These are phyloP conservation scores for Tillandsia fasciculata DNA, from an alignment of 176 grass and related monocot species.

Conservation along the genomic window DNA sequence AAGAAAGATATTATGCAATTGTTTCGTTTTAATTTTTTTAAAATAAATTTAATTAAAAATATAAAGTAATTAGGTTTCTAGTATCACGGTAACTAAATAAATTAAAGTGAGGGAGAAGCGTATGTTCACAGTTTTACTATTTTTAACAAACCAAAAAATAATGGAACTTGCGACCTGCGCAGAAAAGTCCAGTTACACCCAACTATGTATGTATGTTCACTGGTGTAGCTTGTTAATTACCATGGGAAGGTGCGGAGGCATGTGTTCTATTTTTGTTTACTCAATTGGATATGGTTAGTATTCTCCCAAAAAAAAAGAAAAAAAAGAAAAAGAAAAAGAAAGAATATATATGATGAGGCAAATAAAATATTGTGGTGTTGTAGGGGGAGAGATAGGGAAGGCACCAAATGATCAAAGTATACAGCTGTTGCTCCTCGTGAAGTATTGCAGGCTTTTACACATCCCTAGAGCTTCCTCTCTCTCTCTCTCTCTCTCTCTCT, in stretches of 20 bases:
- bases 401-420: slow-evolving; percentile 21
- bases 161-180: no score
- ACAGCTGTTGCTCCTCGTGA: slow-evolving; percentile 58
- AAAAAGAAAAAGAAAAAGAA: slow-evolving; percentile 7
- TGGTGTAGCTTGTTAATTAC: no score
- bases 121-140: no score
- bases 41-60: no score
- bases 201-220: no score
- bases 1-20: no score
- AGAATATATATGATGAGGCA: slow-evolving; percentile 22
- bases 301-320: slow-evolving; percentile 15
- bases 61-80: no score
- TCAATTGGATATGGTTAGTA: slow-evolving; percentile 30
- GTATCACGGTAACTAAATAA: no score
- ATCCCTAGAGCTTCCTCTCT: slow-evolving; percentile 37
- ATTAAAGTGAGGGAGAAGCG: no score
- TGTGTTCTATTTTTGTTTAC: slow-evolving; percentile 10
- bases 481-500: slow-evolving; percentile 1
- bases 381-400: slow-evolving; percentile 14
- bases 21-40: no score
- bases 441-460: slow-evolving; percentile 63
- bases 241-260: neutral
- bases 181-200: no score
- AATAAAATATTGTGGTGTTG: neutral
- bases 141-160: no score